Base-by-base conservation (phyloP, 352 stramenopile species). In the Albugo candida region DNA sequence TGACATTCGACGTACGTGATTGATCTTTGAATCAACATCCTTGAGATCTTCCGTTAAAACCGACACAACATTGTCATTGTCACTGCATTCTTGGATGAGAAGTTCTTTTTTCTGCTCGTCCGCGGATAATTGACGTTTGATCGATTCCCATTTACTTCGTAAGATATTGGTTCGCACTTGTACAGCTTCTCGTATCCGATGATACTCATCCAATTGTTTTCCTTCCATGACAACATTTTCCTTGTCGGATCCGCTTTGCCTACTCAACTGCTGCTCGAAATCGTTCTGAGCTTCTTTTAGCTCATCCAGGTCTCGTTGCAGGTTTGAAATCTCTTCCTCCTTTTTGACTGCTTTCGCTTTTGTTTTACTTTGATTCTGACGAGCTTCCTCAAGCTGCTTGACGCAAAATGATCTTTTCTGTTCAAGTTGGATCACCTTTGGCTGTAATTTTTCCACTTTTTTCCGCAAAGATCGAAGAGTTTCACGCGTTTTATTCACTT, bases 321-420 rank as follows among this genome's bases (percentile, higher is more conserved):
- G 64, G 4, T 63, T 79, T 11, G 85, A 73, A 5, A 91, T 68
- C 61, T 97, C 85, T 5, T 63, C 62, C 0, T 61, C 55, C 49
- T 97, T 88, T 27, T 81, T 82, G n/a, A 82, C 55, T 13, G 78
- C 52, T 38, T 95, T 77, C 45, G 81, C 70, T 18, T 83, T 73
- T 60, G 87, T 60, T 1, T 51, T 70, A 19, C 65, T 62, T 41
- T 81, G 64, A 1, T 58, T 62, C 0, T 43, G 45, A 11, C 76
- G 52, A 0, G 70, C 68, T 55, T 83, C 65, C 4, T 67, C 50
- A 1, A 81, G 62, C 41, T 81, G 82, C 53, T 75, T 83, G 39
- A 74, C 59, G 0, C 63, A 65, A 52, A 79, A 81, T 48, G 94
- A 94, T 1, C 85, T 72, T 51, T 94, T 69, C 47, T 96, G 81